Evolutionary conservation across 305 asterid genomes (phyloP).

Genomic region (Plantago coronopus): DNA sequence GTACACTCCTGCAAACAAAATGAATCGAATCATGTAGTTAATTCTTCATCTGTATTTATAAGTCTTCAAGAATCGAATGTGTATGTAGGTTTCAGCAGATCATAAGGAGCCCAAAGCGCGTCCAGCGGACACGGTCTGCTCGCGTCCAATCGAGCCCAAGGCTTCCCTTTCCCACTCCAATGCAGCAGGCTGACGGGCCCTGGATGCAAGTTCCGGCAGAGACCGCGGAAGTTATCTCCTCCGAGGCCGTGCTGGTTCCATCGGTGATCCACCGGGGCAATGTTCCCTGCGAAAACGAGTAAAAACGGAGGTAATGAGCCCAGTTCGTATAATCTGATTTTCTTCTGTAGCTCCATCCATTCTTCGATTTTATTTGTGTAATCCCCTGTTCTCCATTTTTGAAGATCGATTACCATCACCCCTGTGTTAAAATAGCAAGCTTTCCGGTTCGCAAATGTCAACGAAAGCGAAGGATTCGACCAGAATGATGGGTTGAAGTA

Average conservation of each 20-base stretch:
- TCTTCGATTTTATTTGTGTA: conserved; percentile 36
- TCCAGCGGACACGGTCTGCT: conserved; percentile 45
- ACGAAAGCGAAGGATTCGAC: conserved; percentile 36
- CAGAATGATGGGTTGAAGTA: conserved; percentile 38
- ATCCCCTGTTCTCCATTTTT: conserved; percentile 41
- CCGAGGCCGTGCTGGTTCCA: conserved; percentile 52
- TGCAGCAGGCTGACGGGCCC: conserved; percentile 53
- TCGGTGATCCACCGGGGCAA: conserved; percentile 40
- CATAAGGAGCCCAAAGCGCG: conserved; percentile 43
- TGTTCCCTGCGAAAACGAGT: conserved; percentile 40
- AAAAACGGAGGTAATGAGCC: conserved; percentile 47
- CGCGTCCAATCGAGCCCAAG: conserved; percentile 44
- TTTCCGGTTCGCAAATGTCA: conserved; percentile 30
- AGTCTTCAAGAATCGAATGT: conserved; percentile 6
- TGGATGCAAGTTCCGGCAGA: conserved; percentile 42
- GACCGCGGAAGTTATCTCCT: conserved; percentile 47
- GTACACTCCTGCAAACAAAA: conserved; percentile 10
- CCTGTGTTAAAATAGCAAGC: conserved; percentile 52
- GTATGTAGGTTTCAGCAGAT: conserved; percentile 20
- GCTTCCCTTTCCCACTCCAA: conserved; percentile 55
- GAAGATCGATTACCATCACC: conserved; percentile 48
- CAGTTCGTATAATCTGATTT: conserved; percentile 39
- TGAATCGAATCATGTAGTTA: not conserved
- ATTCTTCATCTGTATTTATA: not conserved
- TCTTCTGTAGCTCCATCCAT: conserved; percentile 52